Evolutionary conservation across 23 red algal genomes (phyloP), one percentile per base, ranked within the genome.

Genomic region (Gracilaria gracilis): DNA sequence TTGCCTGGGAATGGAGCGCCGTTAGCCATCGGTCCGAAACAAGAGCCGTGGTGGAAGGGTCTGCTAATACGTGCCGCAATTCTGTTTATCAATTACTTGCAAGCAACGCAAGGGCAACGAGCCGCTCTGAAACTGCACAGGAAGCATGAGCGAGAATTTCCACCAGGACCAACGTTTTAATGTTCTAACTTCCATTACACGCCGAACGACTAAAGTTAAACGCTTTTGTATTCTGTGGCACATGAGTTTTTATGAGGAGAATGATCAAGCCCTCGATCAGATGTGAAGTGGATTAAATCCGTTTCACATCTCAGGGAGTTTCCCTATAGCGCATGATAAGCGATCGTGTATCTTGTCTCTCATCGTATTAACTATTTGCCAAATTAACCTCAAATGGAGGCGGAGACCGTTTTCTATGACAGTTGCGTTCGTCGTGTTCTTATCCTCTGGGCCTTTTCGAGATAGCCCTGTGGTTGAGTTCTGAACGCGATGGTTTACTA

Each of bases 51-150:
- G 92, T 98, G 96, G 92, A 98, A 98, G 75, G 92, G 83, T 9
- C 77, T 98, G 8, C 58, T 98, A 12, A 91, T 98, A 49, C 86
- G 93, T 9, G 75, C 74, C 27, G 86, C 84, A 24, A 92, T 98
- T 67, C 81, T 98, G 27, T 81, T 85, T 55, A 64, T 98, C 29
- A 95, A 98, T 46, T 98, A 98, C 80, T 57, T 95, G 84, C 96
- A 98, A 86, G 93, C 96, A 24, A 95, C 92, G 3, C 75, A 87
- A 19, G 92, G 82, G 19, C 83, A 88, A 39, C 67, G 92, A 47
- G 82, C 82, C 19, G 92, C 92, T 39, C 7, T 87, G 32, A 87
- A 88, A 31, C 32, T 81, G 9, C 74, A 88, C 48, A 67, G 83
- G 47, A 82, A 94, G 36, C 75, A 94, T 51, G 92, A 94, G 53